Conservation (phyloP, 192 early-diverging fungal genomes). For the Entrophospora sp. region DNA sequence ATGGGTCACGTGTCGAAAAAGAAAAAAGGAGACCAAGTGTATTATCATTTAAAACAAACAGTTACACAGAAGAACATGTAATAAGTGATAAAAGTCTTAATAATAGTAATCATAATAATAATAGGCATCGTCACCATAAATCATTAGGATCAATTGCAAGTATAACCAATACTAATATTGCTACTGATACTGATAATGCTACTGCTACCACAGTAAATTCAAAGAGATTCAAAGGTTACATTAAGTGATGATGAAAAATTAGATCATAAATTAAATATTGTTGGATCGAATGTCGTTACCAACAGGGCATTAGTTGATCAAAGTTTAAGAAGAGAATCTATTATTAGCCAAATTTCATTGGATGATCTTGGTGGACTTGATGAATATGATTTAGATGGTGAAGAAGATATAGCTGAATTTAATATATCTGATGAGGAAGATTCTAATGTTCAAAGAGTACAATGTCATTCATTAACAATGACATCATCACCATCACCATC, state of each 20-base stretch:
- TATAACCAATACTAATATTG: too few species aligned
- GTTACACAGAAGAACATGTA: not conserved
- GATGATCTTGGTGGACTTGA: not conserved
- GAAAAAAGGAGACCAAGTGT: too few species aligned
- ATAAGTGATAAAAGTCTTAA: not conserved
- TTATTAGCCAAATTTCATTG: not conserved
- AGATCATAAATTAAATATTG: too few species aligned
- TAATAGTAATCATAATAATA: not conserved
- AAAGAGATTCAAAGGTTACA: slow-evolving; percentile 3
- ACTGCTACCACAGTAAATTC: not conserved
- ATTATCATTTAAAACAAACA: too few species aligned
- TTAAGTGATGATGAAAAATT: not conserved
- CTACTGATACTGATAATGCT: too few species aligned
- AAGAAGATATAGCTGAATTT: not conserved
- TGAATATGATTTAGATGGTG: not conserved
- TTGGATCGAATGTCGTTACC: too few species aligned
- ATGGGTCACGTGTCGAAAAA: not conserved
- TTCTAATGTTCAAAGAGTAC: not conserved
- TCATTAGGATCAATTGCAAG: not conserved
- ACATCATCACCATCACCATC: too few species aligned
- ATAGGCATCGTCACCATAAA: too few species aligned
- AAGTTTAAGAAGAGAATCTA: not conserved
- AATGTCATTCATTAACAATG: too few species aligned
- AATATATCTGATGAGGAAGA: not conserved
- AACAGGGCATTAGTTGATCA: too few species aligned